Percentiles rank a stretch among this genome's conserved stretches.
Evolutionary conservation across 257 asterid genomes (phyloP).

Genomic region (Nicotiana undulata): DNA sequence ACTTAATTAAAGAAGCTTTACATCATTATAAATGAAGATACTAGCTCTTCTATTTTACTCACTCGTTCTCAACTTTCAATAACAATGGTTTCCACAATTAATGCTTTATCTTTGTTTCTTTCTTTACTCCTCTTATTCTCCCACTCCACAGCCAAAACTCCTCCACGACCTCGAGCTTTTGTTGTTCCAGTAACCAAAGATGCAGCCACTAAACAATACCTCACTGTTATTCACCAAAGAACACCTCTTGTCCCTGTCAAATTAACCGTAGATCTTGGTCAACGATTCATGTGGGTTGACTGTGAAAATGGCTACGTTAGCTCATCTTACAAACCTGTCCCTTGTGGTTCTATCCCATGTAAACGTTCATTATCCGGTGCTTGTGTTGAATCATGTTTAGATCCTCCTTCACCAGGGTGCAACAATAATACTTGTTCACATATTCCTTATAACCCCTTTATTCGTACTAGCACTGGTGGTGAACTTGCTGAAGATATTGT

Average conservation of each 20-base stretch:
- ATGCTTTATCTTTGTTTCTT: background rate
- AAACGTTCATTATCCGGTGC: background rate
- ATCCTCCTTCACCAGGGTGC: background rate
- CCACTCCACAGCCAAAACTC: conserved; percentile 1
- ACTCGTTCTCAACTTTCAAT: background rate
- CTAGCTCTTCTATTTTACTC: background rate
- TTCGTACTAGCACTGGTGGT: background rate
- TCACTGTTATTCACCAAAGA: conserved; percentile 17
- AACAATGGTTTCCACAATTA: background rate
- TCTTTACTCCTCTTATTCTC: conserved; percentile 1
- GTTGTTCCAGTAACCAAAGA: conserved; percentile 24
- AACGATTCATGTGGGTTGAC: conserved; percentile 27
- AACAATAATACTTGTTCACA: background rate
- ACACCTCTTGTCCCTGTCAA: conserved; percentile 22
- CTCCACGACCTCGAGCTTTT: conserved; percentile 13
- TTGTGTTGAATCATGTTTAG: background rate
- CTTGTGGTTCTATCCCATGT: conserved; percentile 17
- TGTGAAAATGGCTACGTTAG: conserved; percentile 21
- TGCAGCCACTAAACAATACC: conserved; percentile 12
- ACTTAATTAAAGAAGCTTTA: no score
- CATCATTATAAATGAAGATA: background rate
- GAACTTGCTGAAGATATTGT: background rate
- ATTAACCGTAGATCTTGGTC: conserved; percentile 27
- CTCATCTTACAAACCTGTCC: conserved; percentile 15
- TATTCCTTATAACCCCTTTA: background rate